Evolutionary conservation across 352 stramenopile species (phyloP).

Genomic region (Pythium apleroticum): DNA sequence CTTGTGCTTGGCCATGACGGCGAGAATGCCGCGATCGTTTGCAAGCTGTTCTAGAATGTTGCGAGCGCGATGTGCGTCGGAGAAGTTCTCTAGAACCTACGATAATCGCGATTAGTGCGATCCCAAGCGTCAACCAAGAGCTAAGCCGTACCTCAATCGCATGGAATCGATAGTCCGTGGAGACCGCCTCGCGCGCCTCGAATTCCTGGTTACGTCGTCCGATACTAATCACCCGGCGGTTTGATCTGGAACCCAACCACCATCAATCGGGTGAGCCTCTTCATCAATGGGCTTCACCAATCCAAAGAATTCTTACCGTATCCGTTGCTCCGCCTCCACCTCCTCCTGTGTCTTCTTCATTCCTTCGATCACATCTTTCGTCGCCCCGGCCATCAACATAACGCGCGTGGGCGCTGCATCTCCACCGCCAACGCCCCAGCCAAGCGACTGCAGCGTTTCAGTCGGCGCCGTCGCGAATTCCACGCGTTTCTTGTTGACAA

Average conservation of each 20-base stretch:
- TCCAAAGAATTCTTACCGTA: slow-evolving; percentile 35
- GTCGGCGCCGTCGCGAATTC: slow-evolving; percentile 29
- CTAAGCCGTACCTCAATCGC: slow-evolving; percentile 46
- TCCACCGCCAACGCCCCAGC: slow-evolving; percentile 30
- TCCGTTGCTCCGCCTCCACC: slow-evolving; percentile 38
- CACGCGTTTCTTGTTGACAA: slow-evolving; percentile 54
- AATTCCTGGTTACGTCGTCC: slow-evolving; percentile 44
- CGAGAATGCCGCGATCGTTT: slow-evolving; percentile 85
- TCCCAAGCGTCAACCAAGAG: neutral
- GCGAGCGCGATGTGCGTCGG: slow-evolving; percentile 49
- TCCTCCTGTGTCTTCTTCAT: slow-evolving; percentile 51
- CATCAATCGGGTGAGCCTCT: neutral
- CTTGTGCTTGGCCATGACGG: slow-evolving; percentile 89
- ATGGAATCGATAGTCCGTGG: slow-evolving; percentile 68
- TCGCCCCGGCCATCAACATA: slow-evolving; percentile 54
- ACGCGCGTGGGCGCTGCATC: slow-evolving; percentile 7
- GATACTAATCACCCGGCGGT: slow-evolving; percentile 58
- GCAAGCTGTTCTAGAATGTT: slow-evolving; percentile 84
- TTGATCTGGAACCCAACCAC: slow-evolving; percentile 34
- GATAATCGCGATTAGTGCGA: neutral
- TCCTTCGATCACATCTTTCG: slow-evolving; percentile 39
- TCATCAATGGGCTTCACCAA: neutral
- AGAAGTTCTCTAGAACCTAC: slow-evolving; percentile 55
- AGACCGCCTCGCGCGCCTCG: slow-evolving; percentile 37
- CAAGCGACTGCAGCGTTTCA: slow-evolving; percentile 20